These are phyloP conservation scores for Forsythia viridissima DNA, from an alignment of 257 asterid genomes.

Conservation along the genomic window DNA sequence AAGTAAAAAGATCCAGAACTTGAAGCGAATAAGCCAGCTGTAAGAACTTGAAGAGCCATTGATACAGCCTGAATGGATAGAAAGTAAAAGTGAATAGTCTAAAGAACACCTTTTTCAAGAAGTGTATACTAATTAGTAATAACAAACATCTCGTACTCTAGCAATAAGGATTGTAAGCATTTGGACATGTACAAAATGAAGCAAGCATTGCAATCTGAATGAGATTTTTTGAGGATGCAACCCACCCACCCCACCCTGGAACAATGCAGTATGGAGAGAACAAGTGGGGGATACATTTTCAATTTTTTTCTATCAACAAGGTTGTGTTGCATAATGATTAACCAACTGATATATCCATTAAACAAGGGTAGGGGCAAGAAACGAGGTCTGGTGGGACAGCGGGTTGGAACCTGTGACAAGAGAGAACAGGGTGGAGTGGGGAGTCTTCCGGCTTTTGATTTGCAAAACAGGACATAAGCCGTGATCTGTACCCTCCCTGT, in stretches of 20 bases:
- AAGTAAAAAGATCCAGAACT: constrained; percentile 48
- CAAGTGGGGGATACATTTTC: background rate
- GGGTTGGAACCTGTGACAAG: background rate
- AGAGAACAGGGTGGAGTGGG: background rate
- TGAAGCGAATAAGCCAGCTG: constrained; percentile 50
- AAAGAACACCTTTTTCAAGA: background rate
- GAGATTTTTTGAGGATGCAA: background rate
- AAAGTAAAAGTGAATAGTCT: background rate
- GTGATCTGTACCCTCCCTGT: background rate
- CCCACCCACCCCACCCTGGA: background rate
- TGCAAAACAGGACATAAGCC: background rate
- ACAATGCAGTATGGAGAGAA: background rate
- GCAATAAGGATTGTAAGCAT: background rate
- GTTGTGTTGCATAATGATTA: background rate
- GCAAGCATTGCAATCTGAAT: background rate
- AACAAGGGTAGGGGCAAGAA: background rate
- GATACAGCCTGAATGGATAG: constrained; percentile 62
- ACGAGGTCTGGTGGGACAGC: background rate
- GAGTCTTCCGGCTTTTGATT: background rate
- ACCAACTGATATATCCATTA: background rate
- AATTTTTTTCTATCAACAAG: background rate
- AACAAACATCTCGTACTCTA: background rate
- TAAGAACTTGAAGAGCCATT: constrained; percentile 76
- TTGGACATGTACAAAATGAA: background rate
- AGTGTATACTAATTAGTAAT: background rate